Conservation (phyloP, 306 rosid species). For the Purshia tridentata region DNA sequence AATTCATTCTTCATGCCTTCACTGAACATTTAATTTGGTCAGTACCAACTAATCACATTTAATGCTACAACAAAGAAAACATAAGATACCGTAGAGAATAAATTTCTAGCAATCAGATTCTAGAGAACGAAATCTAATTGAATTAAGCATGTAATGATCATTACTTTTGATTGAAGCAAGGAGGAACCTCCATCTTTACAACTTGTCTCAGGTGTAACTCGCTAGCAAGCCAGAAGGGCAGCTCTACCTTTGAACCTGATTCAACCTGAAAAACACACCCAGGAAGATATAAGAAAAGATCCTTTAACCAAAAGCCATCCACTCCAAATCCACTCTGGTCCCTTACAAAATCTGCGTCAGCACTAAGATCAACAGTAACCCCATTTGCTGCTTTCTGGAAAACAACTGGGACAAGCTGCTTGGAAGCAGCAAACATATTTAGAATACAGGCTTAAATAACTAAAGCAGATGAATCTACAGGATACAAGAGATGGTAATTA, state of each 20-base stretch:
- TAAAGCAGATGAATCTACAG: not conserved
- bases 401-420: slow-evolving; percentile 60
- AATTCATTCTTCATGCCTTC: not conserved
- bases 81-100: not conserved
- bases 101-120: not conserved
- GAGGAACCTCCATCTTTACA: slow-evolving; percentile 58
- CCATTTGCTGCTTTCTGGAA: slow-evolving; percentile 82
- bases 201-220: slow-evolving; percentile 79
- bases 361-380: slow-evolving; percentile 85
- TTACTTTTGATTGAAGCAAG: slow-evolving; percentile 87
- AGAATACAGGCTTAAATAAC: slow-evolving; percentile 17
- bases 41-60: not conserved
- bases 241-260: slow-evolving; percentile 81
- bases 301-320: slow-evolving; percentile 10
- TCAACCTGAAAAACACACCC: slow-evolving; percentile 67
- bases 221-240: slow-evolving; percentile 93
- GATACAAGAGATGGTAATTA: slow-evolving; percentile 4
- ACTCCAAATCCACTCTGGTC: slow-evolving; percentile 12
- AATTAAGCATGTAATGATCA: not conserved
- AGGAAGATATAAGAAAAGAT: slow-evolving; percentile 27
- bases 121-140: not conserved
- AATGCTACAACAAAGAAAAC: not conserved
- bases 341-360: slow-evolving; percentile 71
- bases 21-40: not conserved
- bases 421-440: slow-evolving; percentile 22